Evolutionary conservation across 2,329 filamentous ascomycete species (phyloP).

Genomic region (Alternaria tenuissima): DNA sequence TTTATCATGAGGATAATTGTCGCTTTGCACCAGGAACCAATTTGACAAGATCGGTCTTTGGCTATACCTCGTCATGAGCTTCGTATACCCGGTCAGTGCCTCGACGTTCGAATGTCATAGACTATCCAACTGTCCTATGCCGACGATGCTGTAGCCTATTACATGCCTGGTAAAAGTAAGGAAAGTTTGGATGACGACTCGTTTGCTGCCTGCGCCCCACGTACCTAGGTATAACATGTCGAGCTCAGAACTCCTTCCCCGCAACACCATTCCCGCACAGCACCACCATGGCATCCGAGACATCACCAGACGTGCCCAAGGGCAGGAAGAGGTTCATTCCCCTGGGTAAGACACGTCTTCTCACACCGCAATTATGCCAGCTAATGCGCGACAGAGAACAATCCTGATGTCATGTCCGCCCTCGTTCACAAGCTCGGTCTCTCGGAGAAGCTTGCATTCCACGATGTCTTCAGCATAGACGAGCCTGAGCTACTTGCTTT

Average conservation of each 20-base stretch:
- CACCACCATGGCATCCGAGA: slow-evolving; percentile 38
- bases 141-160: slow-evolving; percentile 4
- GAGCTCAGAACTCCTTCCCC: slow-evolving; percentile 14
- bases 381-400: slow-evolving; percentile 64
- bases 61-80: background rate
- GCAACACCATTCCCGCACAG: slow-evolving; percentile 19
- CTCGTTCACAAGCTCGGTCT: slow-evolving; percentile 89
- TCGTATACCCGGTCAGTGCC: background rate
- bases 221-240: slow-evolving; percentile 10
- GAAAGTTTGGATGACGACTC: slow-evolving; percentile 7
- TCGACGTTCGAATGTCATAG: background rate
- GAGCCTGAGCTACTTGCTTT: slow-evolving; percentile 85
- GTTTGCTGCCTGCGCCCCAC: slow-evolving; percentile 32
- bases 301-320: slow-evolving; percentile 43
- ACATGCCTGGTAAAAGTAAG: background rate
- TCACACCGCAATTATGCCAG: background rate
- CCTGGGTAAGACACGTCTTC: slow-evolving; percentile 37
- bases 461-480: slow-evolving; percentile 91
- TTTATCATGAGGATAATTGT: too few relatives aligned
- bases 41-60: background rate
- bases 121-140: background rate
- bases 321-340: slow-evolving; percentile 50
- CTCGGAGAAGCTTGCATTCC: slow-evolving; percentile 76
- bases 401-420: slow-evolving; percentile 88
- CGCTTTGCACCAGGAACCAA: background rate